A percentile compares a stretch with the other conserved stretches of the same genome.
Conservation (phyloP, 305 asterid genomes). For the Fraxinus nigra region DNA sequence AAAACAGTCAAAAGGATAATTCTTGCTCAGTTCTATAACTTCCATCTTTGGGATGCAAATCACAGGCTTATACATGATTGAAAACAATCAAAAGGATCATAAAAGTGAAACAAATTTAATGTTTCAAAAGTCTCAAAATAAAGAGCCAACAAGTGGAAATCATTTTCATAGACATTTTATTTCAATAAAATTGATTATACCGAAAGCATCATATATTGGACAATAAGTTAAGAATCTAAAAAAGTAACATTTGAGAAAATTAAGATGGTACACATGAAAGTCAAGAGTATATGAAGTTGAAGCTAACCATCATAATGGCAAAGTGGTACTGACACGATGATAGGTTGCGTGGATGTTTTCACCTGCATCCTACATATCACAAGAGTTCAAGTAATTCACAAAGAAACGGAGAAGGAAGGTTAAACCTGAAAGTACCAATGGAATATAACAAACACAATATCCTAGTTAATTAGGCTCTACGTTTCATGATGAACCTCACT, state of each 20-base stretch:
- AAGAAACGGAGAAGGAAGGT: neutral
- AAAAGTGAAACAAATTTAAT: neutral
- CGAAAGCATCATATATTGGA: neutral
- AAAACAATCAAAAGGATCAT: neutral
- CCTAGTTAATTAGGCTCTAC: neutral
- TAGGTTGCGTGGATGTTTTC: slow-evolving; percentile 77
- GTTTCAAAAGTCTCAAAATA: neutral
- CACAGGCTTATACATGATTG: slow-evolving; percentile 5
- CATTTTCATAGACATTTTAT: neutral
- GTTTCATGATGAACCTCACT: neutral
- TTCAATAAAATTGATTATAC: neutral
- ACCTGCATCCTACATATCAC: slow-evolving; percentile 88
- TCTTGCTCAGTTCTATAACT: neutral
- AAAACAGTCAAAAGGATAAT: neutral
- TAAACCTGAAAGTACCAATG: slow-evolving; percentile 3
- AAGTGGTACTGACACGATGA: slow-evolving; percentile 84
- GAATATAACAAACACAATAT: neutral
- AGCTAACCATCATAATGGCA: slow-evolving; percentile 83
- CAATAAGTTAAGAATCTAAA: neutral
- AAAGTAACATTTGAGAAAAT: slow-evolving; percentile 5
- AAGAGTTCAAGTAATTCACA: slow-evolving; percentile 6
- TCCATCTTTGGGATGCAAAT: slow-evolving; percentile 7
- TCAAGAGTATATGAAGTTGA: slow-evolving; percentile 11
- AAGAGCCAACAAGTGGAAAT: neutral
- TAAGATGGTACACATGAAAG: slow-evolving; percentile 10